phyloP scores from a whole-genome alignment of 2,329 filamentous ascomycete genomes.

The Macrophomina tecta region DNA sequence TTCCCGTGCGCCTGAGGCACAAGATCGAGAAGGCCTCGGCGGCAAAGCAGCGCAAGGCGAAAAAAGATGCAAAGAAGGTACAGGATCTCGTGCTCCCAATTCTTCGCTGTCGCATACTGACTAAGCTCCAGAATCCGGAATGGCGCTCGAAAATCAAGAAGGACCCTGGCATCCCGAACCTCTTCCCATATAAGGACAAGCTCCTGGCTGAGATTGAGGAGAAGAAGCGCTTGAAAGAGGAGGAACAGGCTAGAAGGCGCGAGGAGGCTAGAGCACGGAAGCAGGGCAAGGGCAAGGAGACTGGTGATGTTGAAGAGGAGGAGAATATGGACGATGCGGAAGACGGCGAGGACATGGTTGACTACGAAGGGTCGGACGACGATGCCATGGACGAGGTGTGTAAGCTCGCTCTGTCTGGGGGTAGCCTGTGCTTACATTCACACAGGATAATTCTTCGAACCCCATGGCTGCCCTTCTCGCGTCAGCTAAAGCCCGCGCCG shows the following conservation, averaged over 20 bases:
- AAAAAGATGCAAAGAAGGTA: slow-evolving; percentile 86
- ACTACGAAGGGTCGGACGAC: slow-evolving; percentile 60
- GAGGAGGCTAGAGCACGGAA: slow-evolving; percentile 67
- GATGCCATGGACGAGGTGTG: slow-evolving; percentile 62
- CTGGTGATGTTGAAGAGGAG: slow-evolving; percentile 58
- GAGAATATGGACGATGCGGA: slow-evolving; percentile 52
- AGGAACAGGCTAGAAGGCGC: slow-evolving; percentile 70
- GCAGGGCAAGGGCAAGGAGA: slow-evolving; percentile 43
- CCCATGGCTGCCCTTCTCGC: slow-evolving; percentile 92
- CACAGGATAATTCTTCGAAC: slow-evolving; percentile 68
- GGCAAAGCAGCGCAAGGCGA: slow-evolving; percentile 88
- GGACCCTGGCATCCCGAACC: slow-evolving; percentile 94
- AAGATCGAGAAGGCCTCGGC: slow-evolving; percentile 94
- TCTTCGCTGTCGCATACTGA: slow-evolving; percentile 32
- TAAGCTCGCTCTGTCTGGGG: slow-evolving; percentile 24
- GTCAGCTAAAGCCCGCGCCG: slow-evolving; percentile 79
- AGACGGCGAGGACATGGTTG: slow-evolving; percentile 46
- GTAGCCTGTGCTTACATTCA: background rate
- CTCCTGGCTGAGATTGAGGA: slow-evolving; percentile 95
- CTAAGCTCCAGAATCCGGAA: slow-evolving; percentile 75
- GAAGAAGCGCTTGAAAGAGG: slow-evolving; percentile 77
- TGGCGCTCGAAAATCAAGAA: slow-evolving; percentile 96
- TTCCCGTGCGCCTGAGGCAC: slow-evolving; percentile 84
- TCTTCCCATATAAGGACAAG: slow-evolving; percentile 98
- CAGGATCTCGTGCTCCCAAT: background rate